phyloP scores from a whole-genome alignment of 495 filamentous ascomycete species.

The Penicilliopsis zonata region DNA sequence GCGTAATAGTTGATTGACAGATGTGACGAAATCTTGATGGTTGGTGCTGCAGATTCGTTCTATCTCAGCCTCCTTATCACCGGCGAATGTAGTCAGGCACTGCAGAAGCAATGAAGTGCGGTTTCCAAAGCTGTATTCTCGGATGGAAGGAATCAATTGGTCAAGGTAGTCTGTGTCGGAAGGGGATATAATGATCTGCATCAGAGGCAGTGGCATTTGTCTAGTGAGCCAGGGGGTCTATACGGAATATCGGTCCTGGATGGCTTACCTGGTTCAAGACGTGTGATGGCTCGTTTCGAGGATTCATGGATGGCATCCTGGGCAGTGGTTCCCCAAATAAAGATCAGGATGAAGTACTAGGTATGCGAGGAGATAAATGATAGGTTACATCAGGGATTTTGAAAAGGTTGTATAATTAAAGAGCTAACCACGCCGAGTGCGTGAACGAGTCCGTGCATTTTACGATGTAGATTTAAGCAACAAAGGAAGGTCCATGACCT shows the following conservation, averaged over 20 bases:
- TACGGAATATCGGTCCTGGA: neutral
- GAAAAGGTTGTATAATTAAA: too few relatives aligned
- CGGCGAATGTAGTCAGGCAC: conserved; percentile 65
- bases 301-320: conserved; percentile 19
- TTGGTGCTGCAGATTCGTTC: conserved; percentile 91
- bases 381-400: too few relatives aligned
- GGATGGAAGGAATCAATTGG: conserved; percentile 83
- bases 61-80: conserved; percentile 80
- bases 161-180: conserved; percentile 92
- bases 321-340: neutral
- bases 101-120: conserved; percentile 64
- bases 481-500: too few relatives aligned
- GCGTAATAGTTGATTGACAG: conserved; percentile 82
- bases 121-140: conserved; percentile 71
- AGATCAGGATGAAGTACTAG: too few relatives aligned
- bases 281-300: conserved; percentile 22
- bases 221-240: neutral
- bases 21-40: conserved; percentile 90
- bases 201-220: neutral
- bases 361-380: too few relatives aligned
- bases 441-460: too few relatives aligned
- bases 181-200: conserved; percentile 80
- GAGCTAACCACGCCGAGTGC: too few relatives aligned
- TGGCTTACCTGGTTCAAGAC: conserved; percentile 31
- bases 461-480: too few relatives aligned